phyloP scores from a whole-genome alignment of 805 yeast genomes.

The Candida easanensis region DNA sequence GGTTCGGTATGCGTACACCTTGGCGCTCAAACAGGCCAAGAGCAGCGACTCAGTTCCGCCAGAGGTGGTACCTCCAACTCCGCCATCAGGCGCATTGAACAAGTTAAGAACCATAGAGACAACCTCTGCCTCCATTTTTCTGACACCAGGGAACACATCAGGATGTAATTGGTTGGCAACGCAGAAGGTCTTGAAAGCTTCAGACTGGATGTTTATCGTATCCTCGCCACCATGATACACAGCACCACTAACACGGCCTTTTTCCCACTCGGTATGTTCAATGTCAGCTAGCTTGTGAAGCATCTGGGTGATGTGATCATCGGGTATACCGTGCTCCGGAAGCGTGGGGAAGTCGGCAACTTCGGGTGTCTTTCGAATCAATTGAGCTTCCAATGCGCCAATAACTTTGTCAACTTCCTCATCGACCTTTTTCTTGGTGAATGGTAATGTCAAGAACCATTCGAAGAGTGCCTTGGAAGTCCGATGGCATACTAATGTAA shows the following conservation, averaged over 20 bases:
- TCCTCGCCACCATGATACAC: slow-evolving; percentile 95
- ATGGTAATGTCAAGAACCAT: slow-evolving; percentile 45
- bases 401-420: slow-evolving; percentile 51
- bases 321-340: slow-evolving; percentile 59
- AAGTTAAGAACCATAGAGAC: slow-evolving; percentile 84
- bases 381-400: slow-evolving; percentile 47
- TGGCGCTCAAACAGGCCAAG: slow-evolving; percentile 84
- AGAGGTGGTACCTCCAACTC: slow-evolving; percentile 79
- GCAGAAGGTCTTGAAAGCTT: slow-evolving; percentile 71
- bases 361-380: slow-evolving; percentile 53
- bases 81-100: slow-evolving; percentile 73
- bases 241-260: slow-evolving; percentile 89
- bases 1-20: slow-evolving; percentile 61
- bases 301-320: slow-evolving; percentile 44
- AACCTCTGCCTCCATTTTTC: slow-evolving; percentile 95
- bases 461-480: slow-evolving; percentile 28
- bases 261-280: slow-evolving; percentile 76
- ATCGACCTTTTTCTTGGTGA: slow-evolving; percentile 54
- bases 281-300: slow-evolving; percentile 48
- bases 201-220: slow-evolving; percentile 66
- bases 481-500: slow-evolving; percentile 2
- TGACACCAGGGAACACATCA: slow-evolving; percentile 92
- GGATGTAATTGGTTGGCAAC: slow-evolving; percentile 96
- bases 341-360: slow-evolving; percentile 45
- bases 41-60: slow-evolving; percentile 96